Evolutionary conservation across 2,329 filamentous ascomycete species (phyloP).

Genomic region (Diplocarpon mali): DNA sequence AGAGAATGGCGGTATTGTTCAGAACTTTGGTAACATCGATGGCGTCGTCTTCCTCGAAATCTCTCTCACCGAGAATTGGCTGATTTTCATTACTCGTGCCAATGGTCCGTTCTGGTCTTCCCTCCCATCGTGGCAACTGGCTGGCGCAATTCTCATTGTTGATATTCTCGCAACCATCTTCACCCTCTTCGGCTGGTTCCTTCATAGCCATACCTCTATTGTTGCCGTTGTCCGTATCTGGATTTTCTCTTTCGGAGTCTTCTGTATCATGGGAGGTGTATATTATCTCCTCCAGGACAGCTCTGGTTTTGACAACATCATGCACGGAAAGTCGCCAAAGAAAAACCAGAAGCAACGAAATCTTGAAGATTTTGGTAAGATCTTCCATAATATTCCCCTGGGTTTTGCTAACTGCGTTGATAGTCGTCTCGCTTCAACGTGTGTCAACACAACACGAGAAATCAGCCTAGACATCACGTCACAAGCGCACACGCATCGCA

Average conservation of each 20-base stretch:
- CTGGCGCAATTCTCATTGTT: slow-evolving; percentile 67
- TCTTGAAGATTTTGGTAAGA: slow-evolving; percentile 81
- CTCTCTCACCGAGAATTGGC: slow-evolving; percentile 86
- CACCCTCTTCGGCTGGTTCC: slow-evolving; percentile 77
- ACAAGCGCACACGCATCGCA: not conserved
- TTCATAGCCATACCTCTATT: slow-evolving; percentile 58
- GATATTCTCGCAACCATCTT: slow-evolving; percentile 80
- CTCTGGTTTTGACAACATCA: slow-evolving; percentile 76
- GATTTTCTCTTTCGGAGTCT: slow-evolving; percentile 85
- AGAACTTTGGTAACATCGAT: slow-evolving; percentile 77
- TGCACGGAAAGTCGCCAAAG: slow-evolving; percentile 82
- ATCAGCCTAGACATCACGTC: slow-evolving; percentile 45
- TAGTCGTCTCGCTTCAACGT: slow-evolving; percentile 80
- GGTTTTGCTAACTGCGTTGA: slow-evolving; percentile 32
- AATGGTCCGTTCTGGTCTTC: slow-evolving; percentile 90
- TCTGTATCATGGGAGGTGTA: slow-evolving; percentile 64
- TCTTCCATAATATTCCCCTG: slow-evolving; percentile 4
- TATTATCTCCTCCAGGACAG: slow-evolving; percentile 79
- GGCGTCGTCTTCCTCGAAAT: slow-evolving; percentile 82
- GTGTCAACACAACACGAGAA: slow-evolving; percentile 90
- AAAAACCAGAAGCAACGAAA: slow-evolving; percentile 73
- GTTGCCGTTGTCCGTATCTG: slow-evolving; percentile 81
- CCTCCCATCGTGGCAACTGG: slow-evolving; percentile 75
- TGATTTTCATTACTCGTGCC: slow-evolving; percentile 92
- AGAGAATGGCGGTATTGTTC: slow-evolving; percentile 70